These are phyloP conservation scores for Picea glauca DNA, from an alignment of 75 land plant species.

Conservation along the genomic window DNA sequence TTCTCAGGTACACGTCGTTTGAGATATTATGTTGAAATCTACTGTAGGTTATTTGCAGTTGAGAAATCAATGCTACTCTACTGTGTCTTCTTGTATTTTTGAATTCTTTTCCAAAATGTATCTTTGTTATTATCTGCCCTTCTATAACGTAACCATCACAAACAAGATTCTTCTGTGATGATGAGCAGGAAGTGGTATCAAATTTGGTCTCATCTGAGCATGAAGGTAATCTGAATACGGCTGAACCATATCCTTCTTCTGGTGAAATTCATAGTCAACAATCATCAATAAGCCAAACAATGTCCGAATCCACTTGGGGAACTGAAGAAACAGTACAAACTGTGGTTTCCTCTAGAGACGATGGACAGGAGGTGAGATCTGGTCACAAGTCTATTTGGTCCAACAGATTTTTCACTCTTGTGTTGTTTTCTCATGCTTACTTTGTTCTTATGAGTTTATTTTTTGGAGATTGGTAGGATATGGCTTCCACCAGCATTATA, in stretches of 20 bases:
- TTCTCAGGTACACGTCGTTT: background rate
- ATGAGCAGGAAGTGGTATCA: background rate
- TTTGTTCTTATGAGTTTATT: background rate
- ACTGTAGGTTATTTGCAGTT: background rate
- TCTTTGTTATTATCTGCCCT: background rate
- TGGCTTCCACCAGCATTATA: background rate
- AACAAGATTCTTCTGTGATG: background rate
- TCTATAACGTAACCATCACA: background rate
- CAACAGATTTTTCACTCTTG: background rate
- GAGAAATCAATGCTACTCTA: background rate
- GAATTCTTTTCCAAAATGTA: background rate
- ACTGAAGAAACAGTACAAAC: conserved; percentile 6
- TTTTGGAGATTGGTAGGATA: conserved; percentile 1
- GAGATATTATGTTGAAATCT: background rate
- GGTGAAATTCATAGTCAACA: background rate
- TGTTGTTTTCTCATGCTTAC: background rate
- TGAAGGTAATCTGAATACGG: background rate
- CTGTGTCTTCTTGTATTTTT: background rate
- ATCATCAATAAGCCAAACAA: background rate
- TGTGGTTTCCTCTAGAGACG: background rate
- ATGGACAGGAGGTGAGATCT: conserved; percentile 5
- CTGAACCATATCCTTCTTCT: background rate
- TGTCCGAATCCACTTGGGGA: background rate
- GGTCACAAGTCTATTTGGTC: background rate
- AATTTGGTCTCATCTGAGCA: background rate